Evolutionary conservation across 139 green algal genomes (phyloP), one percentile per base, ranked within the genome.

Genomic region (Asterochloris erici): DNA sequence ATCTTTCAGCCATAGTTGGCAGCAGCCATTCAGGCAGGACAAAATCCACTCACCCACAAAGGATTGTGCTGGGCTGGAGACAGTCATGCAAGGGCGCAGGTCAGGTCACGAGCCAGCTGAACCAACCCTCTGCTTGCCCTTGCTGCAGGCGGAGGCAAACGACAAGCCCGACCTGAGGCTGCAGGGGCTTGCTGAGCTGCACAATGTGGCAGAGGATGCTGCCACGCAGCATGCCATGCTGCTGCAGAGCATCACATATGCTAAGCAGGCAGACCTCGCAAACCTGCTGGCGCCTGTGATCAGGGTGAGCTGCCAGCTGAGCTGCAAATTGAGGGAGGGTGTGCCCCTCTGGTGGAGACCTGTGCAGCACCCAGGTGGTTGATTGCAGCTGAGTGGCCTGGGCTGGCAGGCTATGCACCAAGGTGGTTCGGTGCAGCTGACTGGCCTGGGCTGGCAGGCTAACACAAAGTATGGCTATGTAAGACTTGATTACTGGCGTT

Each of bases 141-240:
- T 63, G 27, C 29, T 79, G 74, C 12, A 15, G 23, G 19, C 26
- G 19, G 73, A 86, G 83, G 63, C 66, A 23, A 69, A 83, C 64
- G 61, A 77, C 15, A 78, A 86, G 73, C 68, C 77, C 17, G 78
- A 86, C 71, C 64, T 28, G 63, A 70, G 83, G 78, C 78, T 86
- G 24, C 79, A 85, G 63, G 83, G 78, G n/a, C 85, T 92, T 9
- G 85, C 85, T 64, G 82, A 87, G n/a, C 81, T 92, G 23, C 89
- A 87, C 82, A 92, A 90, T 74, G 81, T 85, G 1, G 64, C 85
- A 14, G 61, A 74, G 12, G 85, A 91, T 24, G 13, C 81, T 12
- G 28, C 63, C 62, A 78, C 75, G 28, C 87, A 89, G 73, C 79
- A 80, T 17, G 63, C 75, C 1, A 79, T 90, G 54, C 80, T 92